These are phyloP conservation scores for Fraxinus platypoda DNA, from an alignment of 305 asterid species.

Conservation along the genomic window DNA sequence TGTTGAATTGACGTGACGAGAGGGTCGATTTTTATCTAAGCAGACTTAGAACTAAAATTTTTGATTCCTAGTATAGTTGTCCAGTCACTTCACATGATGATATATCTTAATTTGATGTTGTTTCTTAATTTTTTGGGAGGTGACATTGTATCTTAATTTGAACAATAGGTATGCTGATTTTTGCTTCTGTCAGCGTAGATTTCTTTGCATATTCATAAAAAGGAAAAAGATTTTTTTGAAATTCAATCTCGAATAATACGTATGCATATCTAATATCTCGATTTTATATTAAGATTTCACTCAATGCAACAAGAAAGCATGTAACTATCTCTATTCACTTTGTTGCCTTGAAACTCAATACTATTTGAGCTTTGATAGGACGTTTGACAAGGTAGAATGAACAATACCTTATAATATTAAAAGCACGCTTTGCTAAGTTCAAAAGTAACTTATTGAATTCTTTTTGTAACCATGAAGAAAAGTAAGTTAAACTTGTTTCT, in stretches of 20 bases:
- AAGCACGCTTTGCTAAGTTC: not conserved
- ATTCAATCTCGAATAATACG: not conserved
- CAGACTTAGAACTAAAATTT: not conserved
- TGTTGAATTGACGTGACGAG: too few species aligned
- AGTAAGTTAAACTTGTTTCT: not conserved
- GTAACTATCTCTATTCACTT: not conserved
- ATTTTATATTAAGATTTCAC: not conserved
- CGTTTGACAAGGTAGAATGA: not conserved
- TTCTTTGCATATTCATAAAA: not conserved
- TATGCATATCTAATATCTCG: not conserved
- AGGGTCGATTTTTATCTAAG: not conserved
- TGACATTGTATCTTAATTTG: not conserved
- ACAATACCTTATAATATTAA: not conserved
- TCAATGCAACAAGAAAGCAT: not conserved
- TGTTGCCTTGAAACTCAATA: not conserved
- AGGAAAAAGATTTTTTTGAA: too few species aligned
- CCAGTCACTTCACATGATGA: not conserved
- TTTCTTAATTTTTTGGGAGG: not conserved
- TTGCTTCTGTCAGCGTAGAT: not conserved
- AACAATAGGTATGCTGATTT: not conserved
- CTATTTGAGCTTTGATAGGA: not conserved
- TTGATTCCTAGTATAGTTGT: not conserved
- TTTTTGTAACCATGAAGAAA: not conserved
- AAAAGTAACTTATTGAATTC: not conserved
- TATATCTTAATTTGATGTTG: not conserved